A percentile compares a stretch with the other conserved stretches of the same genome.
These are phyloP conservation scores for Vaccinium vitisidaea DNA, from an alignment of 148 eudicot species.

Conservation along the genomic window DNA sequence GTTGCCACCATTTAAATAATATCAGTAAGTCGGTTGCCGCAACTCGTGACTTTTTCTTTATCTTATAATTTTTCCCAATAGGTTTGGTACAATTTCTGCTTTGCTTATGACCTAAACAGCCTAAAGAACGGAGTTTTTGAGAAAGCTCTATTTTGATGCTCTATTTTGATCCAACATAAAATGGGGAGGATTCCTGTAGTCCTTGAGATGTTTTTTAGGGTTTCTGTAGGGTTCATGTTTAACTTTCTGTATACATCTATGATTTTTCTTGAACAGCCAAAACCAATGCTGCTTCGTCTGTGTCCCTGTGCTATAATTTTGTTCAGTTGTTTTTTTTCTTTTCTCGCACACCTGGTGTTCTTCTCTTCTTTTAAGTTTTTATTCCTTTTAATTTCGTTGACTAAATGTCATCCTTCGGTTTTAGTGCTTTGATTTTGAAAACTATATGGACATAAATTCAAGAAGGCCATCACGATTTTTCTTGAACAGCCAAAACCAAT, in stretches of 20 bases:
- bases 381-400: too few relatives aligned
- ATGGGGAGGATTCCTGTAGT: not conserved
- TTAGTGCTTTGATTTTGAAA: too few relatives aligned
- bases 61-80: not conserved
- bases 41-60: not conserved
- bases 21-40: not conserved
- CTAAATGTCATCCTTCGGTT: too few relatives aligned
- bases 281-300: not conserved
- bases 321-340: not conserved
- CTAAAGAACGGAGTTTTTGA: not conserved
- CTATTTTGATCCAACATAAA: not conserved
- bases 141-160: not conserved
- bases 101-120: not conserved
- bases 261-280: not conserved
- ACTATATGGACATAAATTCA: too few relatives aligned
- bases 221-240: not conserved
- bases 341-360: not conserved
- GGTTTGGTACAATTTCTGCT: not conserved
- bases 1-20: not conserved
- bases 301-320: not conserved
- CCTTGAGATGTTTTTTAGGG: not conserved
- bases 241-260: not conserved
- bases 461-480: too few relatives aligned
- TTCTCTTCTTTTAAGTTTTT: not conserved
- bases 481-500: not conserved